These are phyloP conservation scores for Naganishia randhawae DNA, from an alignment of 768 basidiomycete genomes.

Conservation along the genomic window DNA sequence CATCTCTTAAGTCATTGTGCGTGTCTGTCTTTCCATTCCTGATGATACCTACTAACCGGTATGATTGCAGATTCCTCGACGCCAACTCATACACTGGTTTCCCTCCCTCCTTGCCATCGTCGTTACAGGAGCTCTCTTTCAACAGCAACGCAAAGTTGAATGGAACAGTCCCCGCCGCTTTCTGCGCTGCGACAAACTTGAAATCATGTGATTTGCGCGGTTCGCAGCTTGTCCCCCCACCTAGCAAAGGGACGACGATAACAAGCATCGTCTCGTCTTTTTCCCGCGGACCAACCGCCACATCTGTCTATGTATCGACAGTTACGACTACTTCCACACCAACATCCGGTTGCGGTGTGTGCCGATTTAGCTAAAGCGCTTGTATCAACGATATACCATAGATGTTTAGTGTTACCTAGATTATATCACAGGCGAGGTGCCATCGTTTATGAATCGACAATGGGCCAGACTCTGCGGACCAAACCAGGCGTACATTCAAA, in stretches of 20 bases:
- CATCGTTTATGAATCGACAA: too few species aligned
- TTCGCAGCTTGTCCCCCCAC: slow-evolving; percentile 33
- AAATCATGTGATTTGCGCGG: slow-evolving; percentile 45
- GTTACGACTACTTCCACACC: slow-evolving; percentile 7
- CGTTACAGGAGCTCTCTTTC: slow-evolving; percentile 41
- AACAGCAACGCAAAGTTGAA: slow-evolving; percentile 42
- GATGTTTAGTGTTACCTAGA: too few species aligned
- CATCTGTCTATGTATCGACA: slow-evolving; percentile 11
- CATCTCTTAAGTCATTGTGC: slow-evolving; percentile 42
- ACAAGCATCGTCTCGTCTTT: slow-evolving; percentile 6
- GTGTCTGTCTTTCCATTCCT: slow-evolving; percentile 15
- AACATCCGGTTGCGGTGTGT: slow-evolving; percentile 28
- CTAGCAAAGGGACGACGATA: slow-evolving; percentile 18
- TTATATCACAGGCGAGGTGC: too few species aligned
- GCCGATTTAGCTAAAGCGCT: slow-evolving; percentile 20
- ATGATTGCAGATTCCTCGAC: slow-evolving; percentile 36
- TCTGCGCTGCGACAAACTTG: slow-evolving; percentile 36
- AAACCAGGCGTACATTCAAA: too few species aligned
- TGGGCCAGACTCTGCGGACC: too few species aligned
- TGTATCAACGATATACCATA: neutral
- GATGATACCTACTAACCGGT: neutral
- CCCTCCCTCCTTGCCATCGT: slow-evolving; percentile 41
- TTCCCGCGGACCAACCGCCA: slow-evolving; percentile 1
- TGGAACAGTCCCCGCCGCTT: slow-evolving; percentile 37
- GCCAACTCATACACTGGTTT: slow-evolving; percentile 42